phyloP scores from a whole-genome alignment of 352 stramenopile genomes.

The Salisapilia sapeloensis region DNA sequence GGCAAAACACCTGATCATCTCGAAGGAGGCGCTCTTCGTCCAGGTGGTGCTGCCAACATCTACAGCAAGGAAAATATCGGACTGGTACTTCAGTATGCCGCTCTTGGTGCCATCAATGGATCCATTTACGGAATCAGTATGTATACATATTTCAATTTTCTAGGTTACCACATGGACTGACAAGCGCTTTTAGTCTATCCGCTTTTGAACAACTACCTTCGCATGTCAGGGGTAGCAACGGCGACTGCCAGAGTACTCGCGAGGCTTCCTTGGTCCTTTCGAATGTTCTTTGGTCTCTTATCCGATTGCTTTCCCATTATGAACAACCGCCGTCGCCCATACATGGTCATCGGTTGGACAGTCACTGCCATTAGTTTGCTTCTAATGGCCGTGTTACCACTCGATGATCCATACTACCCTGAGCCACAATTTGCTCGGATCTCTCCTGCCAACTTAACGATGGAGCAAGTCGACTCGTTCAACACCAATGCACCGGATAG shows the following conservation, averaged over 20 bases:
- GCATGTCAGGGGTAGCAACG: conserved; percentile 26
- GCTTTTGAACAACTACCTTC: conserved; percentile 41
- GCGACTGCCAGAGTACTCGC: conserved; percentile 26
- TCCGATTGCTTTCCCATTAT: conserved; percentile 69
- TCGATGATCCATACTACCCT: conserved; percentile 26
- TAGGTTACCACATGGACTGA: too few species aligned
- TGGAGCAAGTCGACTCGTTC: conserved; percentile 12
- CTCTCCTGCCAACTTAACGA: conserved; percentile 11
- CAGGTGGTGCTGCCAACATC: conserved; percentile 15
- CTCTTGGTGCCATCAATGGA: conserved; percentile 25
- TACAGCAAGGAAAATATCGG: conserved; percentile 21
- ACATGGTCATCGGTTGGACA: conserved; percentile 52
- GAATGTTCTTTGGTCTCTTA: conserved; percentile 42
- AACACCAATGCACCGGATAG: conserved; percentile 18
- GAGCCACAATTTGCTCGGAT: conserved; percentile 9
- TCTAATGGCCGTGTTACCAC: conserved; percentile 23
- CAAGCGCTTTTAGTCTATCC: too few species aligned
- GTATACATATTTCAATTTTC: too few species aligned
- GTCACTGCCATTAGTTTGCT: conserved; percentile 19
- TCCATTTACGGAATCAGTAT: conserved; percentile 10
- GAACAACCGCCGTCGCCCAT: conserved; percentile 60
- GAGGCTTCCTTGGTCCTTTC: conserved; percentile 17
- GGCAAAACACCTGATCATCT: too few species aligned
- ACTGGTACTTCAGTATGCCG: conserved; percentile 21
- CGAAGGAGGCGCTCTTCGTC: conserved; percentile 16